Base-by-base conservation (phyloP, 78 protist genomes). In the Dictyostelium citrinum region DNA sequence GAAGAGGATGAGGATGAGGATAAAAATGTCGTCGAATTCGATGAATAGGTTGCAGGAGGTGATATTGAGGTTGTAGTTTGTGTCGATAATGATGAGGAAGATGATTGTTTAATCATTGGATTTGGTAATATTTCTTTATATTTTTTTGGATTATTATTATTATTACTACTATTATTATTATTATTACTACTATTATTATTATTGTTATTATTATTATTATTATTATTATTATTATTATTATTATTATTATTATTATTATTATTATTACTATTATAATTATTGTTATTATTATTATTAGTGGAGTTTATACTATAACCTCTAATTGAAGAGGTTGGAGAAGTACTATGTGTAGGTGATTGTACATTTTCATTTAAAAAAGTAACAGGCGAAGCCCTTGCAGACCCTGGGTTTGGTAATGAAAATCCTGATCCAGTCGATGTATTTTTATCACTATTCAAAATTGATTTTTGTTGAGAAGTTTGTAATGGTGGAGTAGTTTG, bases 211-310 rank as follows among this genome's bases (percentile, higher is more conserved):
- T 64, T 64, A 64, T 64, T 64, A 64, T 64, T 64, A 64, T 64
- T 64, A 64, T 64, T 64, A 64, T 64, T 64, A 64, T 64, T 64
- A 64, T 64, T 64, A 64, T 64, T 64, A 64, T 64, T 64, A 64
- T 64, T 64, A 64, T 64, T 64, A 64, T 64, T 64, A 64, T 64
- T 64, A 64, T 64, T 64, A 64, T 64, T 64, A 64, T 64, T 64
- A 64, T 64, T 64, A 64, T 64, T 64, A 64, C 14, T 64, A 64
- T 64, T 64, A 64, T 64, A 22, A 64, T 64, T 64, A 64, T 64
- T 64, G 14, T 68, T 68, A 31, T 68, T 68, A 67, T 67, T 67
- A 68, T 68, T 68, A 31, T 68, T 68, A 68, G 11, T 68, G 20
- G 5, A 29, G 10, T 33, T 71, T 85, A 85, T 33, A 49, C 16